Evolutionary conservation across 2,329 filamentous ascomycete genomes (phyloP), one percentile per base, ranked within the genome.

Genomic region (Dothiorella sarmentorum): DNA sequence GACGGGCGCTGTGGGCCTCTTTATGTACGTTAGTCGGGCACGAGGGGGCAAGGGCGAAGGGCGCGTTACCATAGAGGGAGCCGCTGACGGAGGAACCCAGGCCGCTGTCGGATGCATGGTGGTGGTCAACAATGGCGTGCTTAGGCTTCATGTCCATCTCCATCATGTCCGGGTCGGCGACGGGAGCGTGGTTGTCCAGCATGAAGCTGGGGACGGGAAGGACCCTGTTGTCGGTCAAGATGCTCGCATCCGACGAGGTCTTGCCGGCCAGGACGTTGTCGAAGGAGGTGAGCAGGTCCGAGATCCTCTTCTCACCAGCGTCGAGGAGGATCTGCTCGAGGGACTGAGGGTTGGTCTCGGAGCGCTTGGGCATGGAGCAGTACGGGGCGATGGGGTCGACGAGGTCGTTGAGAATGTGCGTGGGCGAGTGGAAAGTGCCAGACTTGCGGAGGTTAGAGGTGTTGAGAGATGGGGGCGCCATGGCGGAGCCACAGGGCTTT

Each of bases 71-170:
- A 65, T 72, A 65, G 65, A 70, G 80, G 47, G 71, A 71, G 52
- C 84, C 88, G 61, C 80, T 83, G 67, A 96, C 81, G 40, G 91
- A 96, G 42, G 90, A 89, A 55, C 92, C 92, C 63, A 97, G 80
- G 56, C 91, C 92, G 71, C 91, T 96, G 76, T 97, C 92, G 15
- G 90, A 94, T 60, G 84, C 83, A 75, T 91, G 87, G 68, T 85
- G 83, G 69, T 86, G 82, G 61, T 68, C 66, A 42, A 62, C 62
- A 58, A 63, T 60, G 56, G 62, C 52, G 18, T 65, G 78, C 76
- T 69, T 85, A 22, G 67, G 78, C 76, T 69, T 85, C 60, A 63
- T 63, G 68, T 71, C 72, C 61, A 73, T 66, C 62, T 67, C 74
- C 71, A 75, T 75, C 29, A 63, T 69, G 52, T 70, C 68, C 45